Evolutionary conservation across 768 basidiomycete genomes (phyloP).

Genomic region (Mycena amicta): DNA sequence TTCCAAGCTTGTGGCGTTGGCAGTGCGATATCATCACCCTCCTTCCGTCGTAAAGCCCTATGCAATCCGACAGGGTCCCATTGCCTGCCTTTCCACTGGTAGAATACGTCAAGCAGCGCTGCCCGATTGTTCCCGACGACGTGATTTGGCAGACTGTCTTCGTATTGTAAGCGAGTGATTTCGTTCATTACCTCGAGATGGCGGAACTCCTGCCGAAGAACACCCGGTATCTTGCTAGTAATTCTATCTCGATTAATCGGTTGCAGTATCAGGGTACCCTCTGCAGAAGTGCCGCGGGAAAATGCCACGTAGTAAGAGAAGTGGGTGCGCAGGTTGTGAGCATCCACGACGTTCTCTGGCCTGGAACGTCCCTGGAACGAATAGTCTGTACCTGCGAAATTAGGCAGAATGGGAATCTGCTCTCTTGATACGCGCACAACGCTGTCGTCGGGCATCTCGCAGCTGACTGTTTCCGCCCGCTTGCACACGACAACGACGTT

Average conservation of each 20-base stretch:
- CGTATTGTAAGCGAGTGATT: constrained; percentile 30
- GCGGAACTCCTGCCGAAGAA: constrained; percentile 36
- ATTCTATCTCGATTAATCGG: constrained; percentile 28
- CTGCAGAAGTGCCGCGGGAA: constrained; percentile 26
- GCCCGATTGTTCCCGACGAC: constrained; percentile 20
- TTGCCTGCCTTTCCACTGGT: constrained; percentile 22
- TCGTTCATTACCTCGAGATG: constrained; percentile 39
- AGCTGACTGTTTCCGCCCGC: constrained; percentile 1
- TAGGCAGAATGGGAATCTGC: constrained; percentile 30
- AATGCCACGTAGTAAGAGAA: constrained; percentile 35
- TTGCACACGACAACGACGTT: constrained; percentile 33
- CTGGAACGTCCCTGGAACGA: constrained; percentile 36
- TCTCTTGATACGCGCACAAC: constrained; percentile 17
- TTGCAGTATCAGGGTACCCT: constrained; percentile 31
- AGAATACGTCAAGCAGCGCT: constrained; percentile 28
- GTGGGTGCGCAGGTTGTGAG: constrained; percentile 26
- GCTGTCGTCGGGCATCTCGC: constrained; percentile 20
- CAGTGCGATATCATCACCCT: too few species aligned
- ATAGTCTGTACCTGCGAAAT: constrained; percentile 40
- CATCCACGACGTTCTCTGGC: constrained; percentile 28
- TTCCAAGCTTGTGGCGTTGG: too few species aligned
- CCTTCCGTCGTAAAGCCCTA: too few species aligned
- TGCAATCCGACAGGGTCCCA: too few species aligned
- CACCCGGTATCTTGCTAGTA: constrained; percentile 27
- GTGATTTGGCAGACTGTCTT: constrained; percentile 14